Base-by-base conservation (phyloP, 257 asterid species). In the Apocynum venetum region DNA sequence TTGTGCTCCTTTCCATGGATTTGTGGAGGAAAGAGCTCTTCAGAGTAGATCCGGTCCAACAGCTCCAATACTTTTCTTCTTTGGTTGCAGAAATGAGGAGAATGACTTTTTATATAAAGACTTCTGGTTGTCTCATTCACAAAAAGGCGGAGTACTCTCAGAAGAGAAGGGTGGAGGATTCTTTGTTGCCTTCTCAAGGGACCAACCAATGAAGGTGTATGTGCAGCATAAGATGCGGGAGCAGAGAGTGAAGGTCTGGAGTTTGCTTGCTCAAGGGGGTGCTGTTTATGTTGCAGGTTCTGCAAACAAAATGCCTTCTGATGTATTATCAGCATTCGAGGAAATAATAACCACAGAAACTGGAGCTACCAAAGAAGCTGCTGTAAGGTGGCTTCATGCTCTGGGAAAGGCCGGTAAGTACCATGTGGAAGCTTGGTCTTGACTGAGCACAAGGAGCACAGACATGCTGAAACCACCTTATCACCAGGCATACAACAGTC, bases 361-460 rank as follows among this genome's bases (percentile, higher is more conserved):
- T 36, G 93, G 91, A 69, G 97, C 80, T 80, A 79, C 96, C 3
- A 95, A 76, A 80, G 97, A 93, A 69, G 88, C 82, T 41, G 92
- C 97, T 20, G 76, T 72, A 35, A 86, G 86, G 82, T 90, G 97
- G 97, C 91, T 93, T 70, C 83, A 89, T 55, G 83, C 87, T 3
- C 80, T 91, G 82, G 99, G 91, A 72, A 91, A 86, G 85, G 94
- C 93, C 40, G 91, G 97, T 59, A 93, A 87, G 82, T 93, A 93
- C 82, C 92, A 89, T 81, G 93, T 93, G 20, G 99, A 96, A 85
- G 94, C 98, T 76, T 96, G 99, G 99, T 89, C 97, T 84, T 89
- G 77, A 86, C 59, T 53, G 20, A 51, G 13, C 56, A 51, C 14
- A 7, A 1, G 9, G 9, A n/a, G 43, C 13, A 12, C n/a, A 15